phyloP scores from a whole-genome alignment of 2,329 filamentous ascomycete species.

The Alternaria hordeiaustralica region DNA sequence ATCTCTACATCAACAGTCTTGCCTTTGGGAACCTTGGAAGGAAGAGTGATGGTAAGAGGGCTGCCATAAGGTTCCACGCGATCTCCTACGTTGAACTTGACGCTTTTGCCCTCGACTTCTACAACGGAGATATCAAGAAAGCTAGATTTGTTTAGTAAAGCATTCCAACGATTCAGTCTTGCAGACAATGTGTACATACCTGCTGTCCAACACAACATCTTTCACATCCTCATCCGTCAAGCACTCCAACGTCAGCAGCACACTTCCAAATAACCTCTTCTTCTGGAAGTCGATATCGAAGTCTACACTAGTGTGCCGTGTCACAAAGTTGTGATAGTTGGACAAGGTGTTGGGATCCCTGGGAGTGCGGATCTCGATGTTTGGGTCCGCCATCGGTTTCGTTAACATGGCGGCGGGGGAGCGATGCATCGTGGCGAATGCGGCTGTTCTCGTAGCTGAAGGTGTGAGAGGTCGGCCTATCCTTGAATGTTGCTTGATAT shows the following conservation, averaged over 20 bases:
- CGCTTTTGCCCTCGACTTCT: slow-evolving; percentile 68
- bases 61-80: slow-evolving; percentile 76
- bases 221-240: slow-evolving; percentile 74
- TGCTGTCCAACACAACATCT: slow-evolving; percentile 88
- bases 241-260: slow-evolving; percentile 77
- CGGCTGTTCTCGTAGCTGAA: neutral
- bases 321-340: slow-evolving; percentile 89
- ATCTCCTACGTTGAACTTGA: slow-evolving; percentile 73
- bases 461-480: neutral
- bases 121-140: slow-evolving; percentile 76
- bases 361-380: slow-evolving; percentile 51
- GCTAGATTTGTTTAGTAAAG: slow-evolving; percentile 45
- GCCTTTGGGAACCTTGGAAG: slow-evolving; percentile 54
- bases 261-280: slow-evolving; percentile 77
- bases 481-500: neutral
- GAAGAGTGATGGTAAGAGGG: slow-evolving; percentile 68
- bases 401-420: slow-evolving; percentile 41
- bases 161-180: neutral
- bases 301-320: slow-evolving; percentile 80
- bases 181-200: slow-evolving; percentile 34
- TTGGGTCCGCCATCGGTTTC: slow-evolving; percentile 47
- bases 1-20: slow-evolving; percentile 56
- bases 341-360: slow-evolving; percentile 89
- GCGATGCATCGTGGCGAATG: slow-evolving; percentile 29
- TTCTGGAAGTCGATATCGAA: slow-evolving; percentile 84